Evolutionary conservation across 192 early-diverging fungal genomes (phyloP), one percentile per base, ranked within the genome.

Genomic region (Gaertneriomyces semiglobifer): DNA sequence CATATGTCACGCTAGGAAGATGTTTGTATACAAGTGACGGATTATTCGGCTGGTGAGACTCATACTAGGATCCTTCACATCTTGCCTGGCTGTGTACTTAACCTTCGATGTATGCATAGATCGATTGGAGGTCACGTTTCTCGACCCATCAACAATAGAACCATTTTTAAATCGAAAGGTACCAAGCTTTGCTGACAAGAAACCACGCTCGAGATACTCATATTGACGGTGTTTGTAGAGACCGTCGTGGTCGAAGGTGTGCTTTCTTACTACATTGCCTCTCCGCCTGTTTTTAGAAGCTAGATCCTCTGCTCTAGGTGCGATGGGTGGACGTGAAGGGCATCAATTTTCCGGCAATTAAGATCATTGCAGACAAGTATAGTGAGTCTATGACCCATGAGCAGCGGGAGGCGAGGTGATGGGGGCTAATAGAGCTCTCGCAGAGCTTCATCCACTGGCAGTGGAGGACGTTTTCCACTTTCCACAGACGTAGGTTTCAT

Each of bases 401-500:
- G 25, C 25, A 33, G 25, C 25, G 25, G 25, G 2, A 33, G 25
- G 25, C 25, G 25, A 33, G 25, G 25, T 33, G 25, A 33, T 33
- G 0, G 2, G 25, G 25, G 25, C 2, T 33, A 33, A 33, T 2
- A 33, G 41, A 33, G 14, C 58, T 60, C 58, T 14, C 4, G 4
- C 38, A 65, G 52, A 40, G 8, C 14, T 76, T 7, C 74, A 76
- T 51, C 74, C 74, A 60, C 46, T 76, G 43, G 70, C 74, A 18
- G 54, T 77, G 19, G 75, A 77, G 48, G 75, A 77, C 53, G 48
- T 72, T 38, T 77, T 73, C 25, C 71, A 77, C 54, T 39, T 73
- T 20, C 66, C 73, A 18, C 72, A 74, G 50, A 33, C 53, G 52
- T 68, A 63, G 0, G 59, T 57, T 57, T 38, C 33, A 38, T 38